Evolutionary conservation across 768 basidiomycete genomes (phyloP).

Genomic region (Jaapia argillacea): DNA sequence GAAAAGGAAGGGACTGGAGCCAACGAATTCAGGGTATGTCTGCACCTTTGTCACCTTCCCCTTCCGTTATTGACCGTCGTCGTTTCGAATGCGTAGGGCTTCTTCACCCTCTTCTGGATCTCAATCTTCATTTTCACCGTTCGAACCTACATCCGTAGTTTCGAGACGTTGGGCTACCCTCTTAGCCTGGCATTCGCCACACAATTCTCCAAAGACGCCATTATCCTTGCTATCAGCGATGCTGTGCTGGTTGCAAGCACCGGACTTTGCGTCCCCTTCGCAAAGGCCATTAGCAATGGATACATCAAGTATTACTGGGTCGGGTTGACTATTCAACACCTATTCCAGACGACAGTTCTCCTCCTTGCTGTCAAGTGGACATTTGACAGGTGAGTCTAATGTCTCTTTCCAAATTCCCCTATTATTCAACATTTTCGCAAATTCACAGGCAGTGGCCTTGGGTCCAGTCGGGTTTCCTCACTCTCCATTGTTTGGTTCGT

Average conservation of each 20-base stretch:
- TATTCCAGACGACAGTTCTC: constrained; percentile 67
- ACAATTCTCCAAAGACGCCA: constrained; percentile 80
- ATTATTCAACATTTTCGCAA: constrained; percentile 1
- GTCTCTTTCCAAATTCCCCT: not conserved
- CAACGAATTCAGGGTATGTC: constrained; percentile 74
- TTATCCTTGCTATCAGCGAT: constrained; percentile 78
- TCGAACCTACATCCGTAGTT: constrained; percentile 66
- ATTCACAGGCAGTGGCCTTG: constrained; percentile 83
- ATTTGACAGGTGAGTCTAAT: constrained; percentile 53
- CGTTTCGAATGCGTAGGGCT: constrained; percentile 45
- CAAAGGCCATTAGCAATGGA: constrained; percentile 61
- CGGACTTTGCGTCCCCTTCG: constrained; percentile 74
- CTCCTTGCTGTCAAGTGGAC: constrained; percentile 78
- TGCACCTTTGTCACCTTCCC: not conserved
- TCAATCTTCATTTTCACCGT: constrained; percentile 77
- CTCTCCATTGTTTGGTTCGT: constrained; percentile 73
- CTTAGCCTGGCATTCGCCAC: constrained; percentile 74
- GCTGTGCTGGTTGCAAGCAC: constrained; percentile 71
- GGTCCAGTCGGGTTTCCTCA: constrained; percentile 92
- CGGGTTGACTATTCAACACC: constrained; percentile 73
- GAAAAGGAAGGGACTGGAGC: constrained; percentile 70
- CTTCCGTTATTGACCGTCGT: constrained; percentile 1
- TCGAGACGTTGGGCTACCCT: constrained; percentile 69
- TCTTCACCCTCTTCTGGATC: constrained; percentile 93
- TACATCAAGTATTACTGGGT: constrained; percentile 78